Base-by-base conservation (phyloP, 257 asterid species). In the Solanum chiquidenum region DNA sequence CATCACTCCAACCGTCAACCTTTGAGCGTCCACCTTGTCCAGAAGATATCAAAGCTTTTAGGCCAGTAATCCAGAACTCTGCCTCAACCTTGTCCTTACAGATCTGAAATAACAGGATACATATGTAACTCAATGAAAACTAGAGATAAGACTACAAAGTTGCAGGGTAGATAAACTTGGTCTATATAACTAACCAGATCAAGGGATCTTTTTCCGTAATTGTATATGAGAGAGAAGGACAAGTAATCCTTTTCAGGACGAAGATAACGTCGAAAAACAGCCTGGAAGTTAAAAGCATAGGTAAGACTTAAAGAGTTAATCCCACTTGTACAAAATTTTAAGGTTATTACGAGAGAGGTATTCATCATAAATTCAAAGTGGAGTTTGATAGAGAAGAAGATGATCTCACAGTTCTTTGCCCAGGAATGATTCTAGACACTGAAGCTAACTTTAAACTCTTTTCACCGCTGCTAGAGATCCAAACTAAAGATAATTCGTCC, bases 11-110 rank as follows among this genome's bases (percentile, higher is more conserved):
- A 86, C 99, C 98, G 89, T 97, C 98, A 93, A 95, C 96, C 90
- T 97, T 95, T 86, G 98, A 94, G 88, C 98, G 95, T 77, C 98
- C 98, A 83, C 93, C 95, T 92, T 93, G 98, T 89, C 97, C 95
- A 80, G 91, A 87, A 79, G 98, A 92, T 92, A 94, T 93, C 92
- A 96, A 88, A 74, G 98, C 93, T 93, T 92, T 93, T 66, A 95
- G 95, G 75, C 98, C 97, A 90, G 94, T 94, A 84, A 95, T 95
- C 98, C 98, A 95, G 91, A 93, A 94, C 93, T 95, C 97, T 86
- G 99, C 96, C 92, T 96, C 99, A 89, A 93, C 98, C 93, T 94
- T 94, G 91, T 95, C 97, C 93, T 95, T 95, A 92, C 99, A 96
- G 86, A 95, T 95, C 99, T 94, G 89, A 86, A 84, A 80, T 21